These are phyloP conservation scores for Termitomyces heimii DNA, from an alignment of 768 basidiomycete species.

Conservation along the genomic window DNA sequence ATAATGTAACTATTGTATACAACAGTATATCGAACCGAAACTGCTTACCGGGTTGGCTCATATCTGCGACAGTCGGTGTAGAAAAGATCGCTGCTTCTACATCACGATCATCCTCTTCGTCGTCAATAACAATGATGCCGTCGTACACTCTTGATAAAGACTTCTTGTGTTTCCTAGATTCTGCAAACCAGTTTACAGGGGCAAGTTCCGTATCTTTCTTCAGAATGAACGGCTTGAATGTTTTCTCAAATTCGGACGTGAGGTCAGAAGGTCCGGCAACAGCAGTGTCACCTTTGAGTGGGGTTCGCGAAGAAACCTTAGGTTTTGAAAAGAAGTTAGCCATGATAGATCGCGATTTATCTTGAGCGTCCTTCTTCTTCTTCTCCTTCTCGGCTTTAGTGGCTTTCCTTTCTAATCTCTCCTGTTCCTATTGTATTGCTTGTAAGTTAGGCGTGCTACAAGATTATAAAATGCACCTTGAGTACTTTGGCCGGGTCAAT, in stretches of 20 bases:
- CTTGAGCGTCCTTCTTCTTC: constrained; percentile 63
- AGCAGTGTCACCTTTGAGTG: constrained; percentile 19
- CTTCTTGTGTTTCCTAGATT: constrained; percentile 20
- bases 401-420: constrained; percentile 58
- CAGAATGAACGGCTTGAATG: constrained; percentile 74
- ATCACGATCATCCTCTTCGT: constrained; percentile 12
- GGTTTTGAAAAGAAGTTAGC: constrained; percentile 72
- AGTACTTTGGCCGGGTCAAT: constrained; percentile 52
- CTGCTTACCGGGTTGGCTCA: constrained; percentile 36
- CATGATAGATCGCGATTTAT: constrained; percentile 73
- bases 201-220: constrained; percentile 74
- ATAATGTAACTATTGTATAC: constrained; percentile 1
- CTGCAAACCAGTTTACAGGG: constrained; percentile 64
- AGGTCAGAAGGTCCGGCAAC: constrained; percentile 31
- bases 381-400: constrained; percentile 68
- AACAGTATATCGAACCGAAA: neutral
- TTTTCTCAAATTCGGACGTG: constrained; percentile 62
- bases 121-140: constrained; percentile 58
- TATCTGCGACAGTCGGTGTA: constrained; percentile 17
- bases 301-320: constrained; percentile 25
- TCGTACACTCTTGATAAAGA: constrained; percentile 18
- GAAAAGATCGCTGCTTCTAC: constrained; percentile 20
- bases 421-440: constrained; percentile 50
- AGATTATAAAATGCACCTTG: constrained; percentile 34
- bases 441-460: neutral